A percentile compares a stretch with the other conserved stretches of the same genome.
Evolutionary conservation across 306 rosid genomes (phyloP).

Genomic region (Lablab purpureus): DNA sequence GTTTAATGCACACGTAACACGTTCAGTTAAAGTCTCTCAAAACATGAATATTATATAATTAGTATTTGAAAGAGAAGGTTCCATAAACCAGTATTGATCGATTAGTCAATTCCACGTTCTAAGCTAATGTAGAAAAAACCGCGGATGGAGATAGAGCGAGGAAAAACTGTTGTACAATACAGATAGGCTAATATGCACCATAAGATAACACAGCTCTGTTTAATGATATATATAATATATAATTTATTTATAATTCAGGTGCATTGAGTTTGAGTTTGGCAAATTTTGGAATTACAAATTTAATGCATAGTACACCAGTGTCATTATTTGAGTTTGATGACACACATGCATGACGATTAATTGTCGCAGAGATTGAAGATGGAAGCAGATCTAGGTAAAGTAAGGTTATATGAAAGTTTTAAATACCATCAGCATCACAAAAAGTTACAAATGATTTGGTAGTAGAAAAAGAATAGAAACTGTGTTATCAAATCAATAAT

Average conservation of each 20-base stretch:
- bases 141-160: background rate
- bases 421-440: background rate
- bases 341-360: conserved; percentile 34
- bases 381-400: background rate
- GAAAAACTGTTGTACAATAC: background rate
- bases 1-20: too few relatives aligned
- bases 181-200: background rate
- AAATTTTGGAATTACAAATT: conserved; percentile 14
- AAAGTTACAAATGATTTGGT: conserved; percentile 6
- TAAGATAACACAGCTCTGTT: background rate
- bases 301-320: background rate
- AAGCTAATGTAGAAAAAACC: background rate
- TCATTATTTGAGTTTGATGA: conserved; percentile 25
- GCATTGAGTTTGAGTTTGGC: background rate
- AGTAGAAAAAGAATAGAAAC: background rate
- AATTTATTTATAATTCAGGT: background rate
- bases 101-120: conserved; percentile 22
- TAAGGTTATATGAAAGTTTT: conserved; percentile 17
- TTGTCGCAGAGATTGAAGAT: conserved; percentile 8
- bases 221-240: background rate
- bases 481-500: background rate
- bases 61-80: conserved; percentile 1
- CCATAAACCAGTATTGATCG: background rate
- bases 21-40: too few relatives aligned
- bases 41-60: too few relatives aligned